Evolutionary conservation across 73 alveolate species (phyloP).

Genomic region (Effrenium voratum): DNA sequence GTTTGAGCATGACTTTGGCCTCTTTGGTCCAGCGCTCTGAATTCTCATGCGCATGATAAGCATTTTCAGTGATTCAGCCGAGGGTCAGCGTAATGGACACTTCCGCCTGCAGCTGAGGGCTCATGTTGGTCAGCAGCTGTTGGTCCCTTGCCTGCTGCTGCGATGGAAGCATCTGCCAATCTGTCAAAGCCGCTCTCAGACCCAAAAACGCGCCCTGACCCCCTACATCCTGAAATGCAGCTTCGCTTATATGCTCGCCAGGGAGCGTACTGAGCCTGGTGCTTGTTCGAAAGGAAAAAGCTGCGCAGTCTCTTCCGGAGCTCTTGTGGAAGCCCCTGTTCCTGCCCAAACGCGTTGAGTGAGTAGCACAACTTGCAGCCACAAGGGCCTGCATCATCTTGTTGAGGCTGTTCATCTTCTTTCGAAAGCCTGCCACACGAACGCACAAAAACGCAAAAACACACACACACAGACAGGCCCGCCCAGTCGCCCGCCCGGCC

Average conservation of each 20-base stretch:
- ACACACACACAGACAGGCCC: no score
- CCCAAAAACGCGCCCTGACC: no score
- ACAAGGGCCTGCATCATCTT: slow-evolving; percentile 72
- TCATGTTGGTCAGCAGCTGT: slow-evolving; percentile 33
- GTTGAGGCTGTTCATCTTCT: slow-evolving; percentile 61
- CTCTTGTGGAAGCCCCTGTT: slow-evolving; percentile 67
- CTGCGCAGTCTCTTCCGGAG: slow-evolving; percentile 64
- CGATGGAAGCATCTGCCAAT: not conserved
- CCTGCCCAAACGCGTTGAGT: not conserved
- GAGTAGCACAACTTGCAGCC: not conserved
- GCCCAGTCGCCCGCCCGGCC: no score
- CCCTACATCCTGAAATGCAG: not conserved
- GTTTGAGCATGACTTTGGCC: no score
- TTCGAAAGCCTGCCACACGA: slow-evolving; percentile 5
- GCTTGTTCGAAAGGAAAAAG: slow-evolving; percentile 67
- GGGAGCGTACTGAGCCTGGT: slow-evolving; percentile 67
- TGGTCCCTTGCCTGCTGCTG: slow-evolving; percentile 33
- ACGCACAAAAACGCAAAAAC: not conserved
- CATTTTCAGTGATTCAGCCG: no score
- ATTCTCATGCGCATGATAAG: no score
- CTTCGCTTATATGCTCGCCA: not conserved
- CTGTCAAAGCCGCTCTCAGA: no score
- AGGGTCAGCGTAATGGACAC: slow-evolving; percentile 47
- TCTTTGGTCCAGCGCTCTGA: no score
- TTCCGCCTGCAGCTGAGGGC: slow-evolving; percentile 82